Conservation (phyloP, 345 rosid species). For the Eucalyptus coolabah region DNA sequence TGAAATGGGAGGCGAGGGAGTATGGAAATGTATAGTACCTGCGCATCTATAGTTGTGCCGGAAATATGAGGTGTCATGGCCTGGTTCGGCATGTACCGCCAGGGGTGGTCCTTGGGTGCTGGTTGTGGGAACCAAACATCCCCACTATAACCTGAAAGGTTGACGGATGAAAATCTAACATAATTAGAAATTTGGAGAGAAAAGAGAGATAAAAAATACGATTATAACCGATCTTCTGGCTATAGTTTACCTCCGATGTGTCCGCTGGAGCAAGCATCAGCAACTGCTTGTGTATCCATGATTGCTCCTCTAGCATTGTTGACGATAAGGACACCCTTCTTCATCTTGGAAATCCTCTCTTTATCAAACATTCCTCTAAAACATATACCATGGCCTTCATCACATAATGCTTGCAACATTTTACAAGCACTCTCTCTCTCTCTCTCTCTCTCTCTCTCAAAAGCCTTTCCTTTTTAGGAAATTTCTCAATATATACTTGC, state of each 20-base stretch:
- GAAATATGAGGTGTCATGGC: constrained; percentile 99
- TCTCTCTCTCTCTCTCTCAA: background rate
- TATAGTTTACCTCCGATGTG: constrained; percentile 54
- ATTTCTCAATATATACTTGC: background rate
- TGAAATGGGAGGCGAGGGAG: background rate
- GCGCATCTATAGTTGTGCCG: constrained; percentile 94
- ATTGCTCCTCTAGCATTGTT: constrained; percentile 97
- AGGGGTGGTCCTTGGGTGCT: constrained; percentile 95
- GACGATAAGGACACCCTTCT: constrained; percentile 81
- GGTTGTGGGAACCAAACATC: constrained; percentile 97
- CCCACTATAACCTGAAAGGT: constrained; percentile 73
- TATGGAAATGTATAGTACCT: constrained; percentile 19
- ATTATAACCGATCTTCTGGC: background rate
- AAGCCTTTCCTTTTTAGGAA: background rate
- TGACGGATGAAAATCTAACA: background rate
- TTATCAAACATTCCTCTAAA: constrained; percentile 68
- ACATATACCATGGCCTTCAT: background rate
- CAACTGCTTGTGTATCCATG: constrained; percentile 87
- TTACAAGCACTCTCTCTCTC: background rate
- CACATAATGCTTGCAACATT: background rate
- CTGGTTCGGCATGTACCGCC: constrained; percentile 99
- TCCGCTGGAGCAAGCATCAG: constrained; percentile 69
- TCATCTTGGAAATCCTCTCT: constrained; percentile 70
- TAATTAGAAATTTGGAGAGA: background rate
- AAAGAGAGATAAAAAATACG: background rate